Conservation (phyloP, 2,329 filamentous ascomycete species). For the Claviceps africana region DNA sequence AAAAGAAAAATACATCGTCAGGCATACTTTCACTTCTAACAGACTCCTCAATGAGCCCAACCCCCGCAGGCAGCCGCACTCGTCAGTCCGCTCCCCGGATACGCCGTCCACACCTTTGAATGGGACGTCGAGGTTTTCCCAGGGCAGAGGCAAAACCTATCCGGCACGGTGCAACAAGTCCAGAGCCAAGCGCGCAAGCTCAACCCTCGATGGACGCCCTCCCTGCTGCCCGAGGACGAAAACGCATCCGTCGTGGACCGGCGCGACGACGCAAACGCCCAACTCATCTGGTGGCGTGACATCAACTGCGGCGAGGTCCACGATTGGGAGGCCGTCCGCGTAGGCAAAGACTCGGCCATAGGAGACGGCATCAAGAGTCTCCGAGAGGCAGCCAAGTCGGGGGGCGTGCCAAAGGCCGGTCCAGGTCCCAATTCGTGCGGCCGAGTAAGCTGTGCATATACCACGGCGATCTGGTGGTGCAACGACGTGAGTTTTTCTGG, state of each 20-base stretch:
- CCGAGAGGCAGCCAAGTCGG: background rate
- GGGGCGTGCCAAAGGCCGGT: background rate
- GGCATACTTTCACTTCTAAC: background rate
- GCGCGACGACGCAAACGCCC: background rate
- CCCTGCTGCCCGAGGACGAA: too few species aligned
- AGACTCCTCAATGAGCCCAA: background rate
- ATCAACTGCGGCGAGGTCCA: background rate
- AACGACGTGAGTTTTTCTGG: background rate
- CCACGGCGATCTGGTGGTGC: background rate
- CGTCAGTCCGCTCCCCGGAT: background rate
- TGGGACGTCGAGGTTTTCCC: background rate
- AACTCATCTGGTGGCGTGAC: background rate
- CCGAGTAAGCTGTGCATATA: background rate
- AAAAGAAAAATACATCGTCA: background rate
- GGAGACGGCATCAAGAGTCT: background rate
- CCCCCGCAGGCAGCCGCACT: background rate
- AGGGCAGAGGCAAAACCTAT: background rate
- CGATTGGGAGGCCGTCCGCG: background rate
- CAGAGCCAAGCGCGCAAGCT: background rate
- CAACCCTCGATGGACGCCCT: background rate
- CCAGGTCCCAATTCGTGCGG: background rate
- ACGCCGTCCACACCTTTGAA: background rate
- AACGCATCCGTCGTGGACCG: background rate
- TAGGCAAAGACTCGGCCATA: background rate
- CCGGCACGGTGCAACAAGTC: background rate